Conservation (phyloP, 2,329 filamentous ascomycete species). For the Arachnomyces sp. region DNA sequence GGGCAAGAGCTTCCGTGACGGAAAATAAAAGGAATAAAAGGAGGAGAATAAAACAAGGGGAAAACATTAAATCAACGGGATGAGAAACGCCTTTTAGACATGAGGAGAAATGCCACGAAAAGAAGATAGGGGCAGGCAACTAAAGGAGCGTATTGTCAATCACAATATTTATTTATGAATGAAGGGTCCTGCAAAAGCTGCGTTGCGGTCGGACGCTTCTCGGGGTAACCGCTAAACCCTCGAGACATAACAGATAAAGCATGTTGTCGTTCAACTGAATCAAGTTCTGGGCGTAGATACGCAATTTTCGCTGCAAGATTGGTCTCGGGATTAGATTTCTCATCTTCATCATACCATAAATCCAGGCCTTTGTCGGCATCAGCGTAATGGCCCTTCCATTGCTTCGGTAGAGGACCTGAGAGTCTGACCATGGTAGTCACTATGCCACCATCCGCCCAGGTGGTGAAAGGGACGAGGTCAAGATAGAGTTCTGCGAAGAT, state of each 20-base stretch:
- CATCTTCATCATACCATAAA: slow-evolving; percentile 1
- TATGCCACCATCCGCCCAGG: neutral
- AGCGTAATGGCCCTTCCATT: slow-evolving; percentile 4
- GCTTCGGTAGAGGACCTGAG: neutral
- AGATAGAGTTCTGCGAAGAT: slow-evolving; percentile 4
- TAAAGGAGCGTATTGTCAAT: slow-evolving; percentile 3
- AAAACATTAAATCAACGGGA: too few species aligned
- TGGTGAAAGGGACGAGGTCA: neutral
- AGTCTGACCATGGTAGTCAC: slow-evolving; percentile 1
- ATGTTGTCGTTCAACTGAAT: slow-evolving; percentile 16
- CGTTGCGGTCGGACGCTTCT: slow-evolving; percentile 8
- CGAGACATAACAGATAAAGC: neutral
- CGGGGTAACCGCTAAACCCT: neutral
- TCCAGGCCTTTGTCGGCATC: neutral
- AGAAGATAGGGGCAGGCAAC: too few species aligned
- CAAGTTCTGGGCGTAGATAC: slow-evolving; percentile 11
- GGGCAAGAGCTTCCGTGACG: too few species aligned
- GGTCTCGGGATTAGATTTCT: neutral
- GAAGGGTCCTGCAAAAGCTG: slow-evolving; percentile 3
- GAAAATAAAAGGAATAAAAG: too few species aligned
- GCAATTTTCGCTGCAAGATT: neutral
- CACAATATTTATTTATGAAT: slow-evolving; percentile 1
- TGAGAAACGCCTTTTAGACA: too few species aligned
- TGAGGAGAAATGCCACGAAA: too few species aligned
- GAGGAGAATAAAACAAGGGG: too few species aligned